Percentiles rank a stretch among this genome's conserved stretches.
These are phyloP conservation scores for Leishmania mexicana DNA, from an alignment of 208 protist species.

Conservation along the genomic window DNA sequence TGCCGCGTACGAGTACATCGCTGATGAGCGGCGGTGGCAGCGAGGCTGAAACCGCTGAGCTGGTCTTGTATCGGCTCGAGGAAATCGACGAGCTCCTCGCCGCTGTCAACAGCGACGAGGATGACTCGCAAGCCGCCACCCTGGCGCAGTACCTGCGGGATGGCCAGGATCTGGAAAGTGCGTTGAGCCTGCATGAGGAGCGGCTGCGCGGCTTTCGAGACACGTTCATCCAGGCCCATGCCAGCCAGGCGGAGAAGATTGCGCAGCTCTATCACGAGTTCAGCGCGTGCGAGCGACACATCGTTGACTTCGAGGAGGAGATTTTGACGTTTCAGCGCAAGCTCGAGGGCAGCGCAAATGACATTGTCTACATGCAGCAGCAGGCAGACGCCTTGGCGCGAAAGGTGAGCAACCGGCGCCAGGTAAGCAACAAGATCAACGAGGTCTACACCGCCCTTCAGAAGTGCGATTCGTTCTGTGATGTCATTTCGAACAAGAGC, in stretches of 20 bases:
- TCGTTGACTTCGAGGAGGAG: conserved; percentile 84
- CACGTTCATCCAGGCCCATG: conserved; percentile 66
- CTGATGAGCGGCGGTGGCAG: conserved; percentile 13
- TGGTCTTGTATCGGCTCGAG: conserved; percentile 51
- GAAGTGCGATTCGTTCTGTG: conserved; percentile 87
- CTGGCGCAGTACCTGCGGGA: conserved; percentile 62
- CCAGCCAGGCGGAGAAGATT: conserved; percentile 59
- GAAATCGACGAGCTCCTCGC: conserved; percentile 80
- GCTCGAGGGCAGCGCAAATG: conserved; percentile 72
- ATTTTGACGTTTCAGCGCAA: conserved; percentile 84
- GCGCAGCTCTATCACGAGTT: conserved; percentile 73
- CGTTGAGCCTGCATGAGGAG: conserved; percentile 57
- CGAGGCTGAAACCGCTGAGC: conserved; percentile 46
- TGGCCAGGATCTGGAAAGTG: conserved; percentile 45
- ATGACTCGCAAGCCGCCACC: conserved; percentile 28
- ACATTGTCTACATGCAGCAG: conserved; percentile 85
- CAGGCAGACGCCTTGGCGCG: conserved; percentile 71
- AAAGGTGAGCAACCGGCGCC: conserved; percentile 71
- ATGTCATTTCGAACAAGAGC: conserved; percentile 69
- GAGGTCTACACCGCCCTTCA: conserved; percentile 81
- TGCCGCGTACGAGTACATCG: not conserved
- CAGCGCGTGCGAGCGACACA: conserved; percentile 64
- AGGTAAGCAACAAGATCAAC: conserved; percentile 77
- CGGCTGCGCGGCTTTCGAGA: conserved; percentile 63
- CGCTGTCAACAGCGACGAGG: conserved; percentile 43